Percentiles rank a stretch among this genome's conserved stretches.
phyloP scores from a whole-genome alignment of 257 asterid species.

The Craterostigma plantagineum region DNA sequence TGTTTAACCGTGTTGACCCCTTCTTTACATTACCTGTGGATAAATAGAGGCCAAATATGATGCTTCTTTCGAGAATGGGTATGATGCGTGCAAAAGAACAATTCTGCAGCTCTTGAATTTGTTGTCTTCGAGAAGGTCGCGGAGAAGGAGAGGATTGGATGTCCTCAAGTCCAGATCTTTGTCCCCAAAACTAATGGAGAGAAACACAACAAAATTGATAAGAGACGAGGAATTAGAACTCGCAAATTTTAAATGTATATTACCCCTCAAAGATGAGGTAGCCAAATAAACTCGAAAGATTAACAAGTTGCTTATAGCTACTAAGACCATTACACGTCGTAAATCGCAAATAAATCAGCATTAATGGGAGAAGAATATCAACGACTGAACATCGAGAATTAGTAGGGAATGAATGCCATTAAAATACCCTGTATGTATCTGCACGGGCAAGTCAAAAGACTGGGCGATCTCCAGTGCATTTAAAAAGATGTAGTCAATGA shows the following conservation, averaged over 20 bases:
- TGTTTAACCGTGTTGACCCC: too few species aligned
- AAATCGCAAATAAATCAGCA: neutral
- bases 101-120: conserved; percentile 50
- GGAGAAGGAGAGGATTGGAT: conserved; percentile 88
- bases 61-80: conserved; percentile 88
- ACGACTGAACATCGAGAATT: neutral
- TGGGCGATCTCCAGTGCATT: conserved; percentile 70
- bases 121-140: conserved; percentile 64
- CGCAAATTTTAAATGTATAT: too few species aligned
- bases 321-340: neutral
- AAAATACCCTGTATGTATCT: conserved; percentile 89
- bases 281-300: too few species aligned
- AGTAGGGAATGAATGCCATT: conserved; percentile 1
- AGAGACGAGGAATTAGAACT: too few species aligned
- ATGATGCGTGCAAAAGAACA: conserved; percentile 82
- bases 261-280: too few species aligned
- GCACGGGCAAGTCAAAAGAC: conserved; percentile 63
- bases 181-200: conserved; percentile 76
- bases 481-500: conserved; percentile 58
- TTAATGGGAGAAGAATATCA: neutral
- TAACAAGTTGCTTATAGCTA: too few species aligned
- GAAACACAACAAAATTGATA: too few species aligned
- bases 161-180: conserved; percentile 77
- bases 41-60: conserved; percentile 89
- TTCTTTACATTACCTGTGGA: conserved; percentile 31